A percentile compares a stretch with the other conserved stretches of the same genome.
Evolutionary conservation across 257 asterid species (phyloP).

Genomic region (Agastache rugosa): DNA sequence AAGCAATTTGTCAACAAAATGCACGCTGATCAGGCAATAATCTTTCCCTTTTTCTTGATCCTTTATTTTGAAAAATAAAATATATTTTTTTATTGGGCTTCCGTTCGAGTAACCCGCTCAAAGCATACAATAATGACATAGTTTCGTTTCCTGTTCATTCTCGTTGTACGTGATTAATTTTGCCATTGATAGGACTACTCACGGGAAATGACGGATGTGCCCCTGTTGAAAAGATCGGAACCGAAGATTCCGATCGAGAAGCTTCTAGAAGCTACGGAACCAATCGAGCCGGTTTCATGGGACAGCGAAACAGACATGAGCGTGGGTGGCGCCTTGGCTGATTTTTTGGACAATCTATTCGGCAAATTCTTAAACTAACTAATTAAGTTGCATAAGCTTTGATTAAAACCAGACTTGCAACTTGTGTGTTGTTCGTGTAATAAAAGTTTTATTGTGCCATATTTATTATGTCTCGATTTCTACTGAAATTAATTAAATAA

Average conservation of each 20-base stretch:
- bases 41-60: too few relatives aligned
- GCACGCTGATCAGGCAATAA: conserved; percentile 73
- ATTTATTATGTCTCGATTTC: too few relatives aligned
- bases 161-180: background rate
- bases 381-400: background rate
- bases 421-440: background rate
- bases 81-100: too few relatives aligned
- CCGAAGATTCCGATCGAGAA: conserved; percentile 57
- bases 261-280: conserved; percentile 66
- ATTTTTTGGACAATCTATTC: conserved; percentile 43
- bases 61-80: background rate
- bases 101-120: too few relatives aligned
- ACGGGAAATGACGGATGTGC: conserved; percentile 48
- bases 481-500: too few relatives aligned
- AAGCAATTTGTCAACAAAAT: conserved; percentile 66
- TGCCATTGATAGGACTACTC: conserved; percentile 47
- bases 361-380: conserved; percentile 33
- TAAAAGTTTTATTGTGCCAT: too few relatives aligned
- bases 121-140: too few relatives aligned
- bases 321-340: conserved; percentile 49
- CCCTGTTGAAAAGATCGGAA: conserved; percentile 56
- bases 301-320: conserved; percentile 60
- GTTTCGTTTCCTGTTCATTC: too few relatives aligned
- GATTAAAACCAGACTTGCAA: background rate
- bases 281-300: conserved; percentile 66